Evolutionary conservation across 2,329 filamentous ascomycete genomes (phyloP).

Genomic region (Thelonectria rubi): DNA sequence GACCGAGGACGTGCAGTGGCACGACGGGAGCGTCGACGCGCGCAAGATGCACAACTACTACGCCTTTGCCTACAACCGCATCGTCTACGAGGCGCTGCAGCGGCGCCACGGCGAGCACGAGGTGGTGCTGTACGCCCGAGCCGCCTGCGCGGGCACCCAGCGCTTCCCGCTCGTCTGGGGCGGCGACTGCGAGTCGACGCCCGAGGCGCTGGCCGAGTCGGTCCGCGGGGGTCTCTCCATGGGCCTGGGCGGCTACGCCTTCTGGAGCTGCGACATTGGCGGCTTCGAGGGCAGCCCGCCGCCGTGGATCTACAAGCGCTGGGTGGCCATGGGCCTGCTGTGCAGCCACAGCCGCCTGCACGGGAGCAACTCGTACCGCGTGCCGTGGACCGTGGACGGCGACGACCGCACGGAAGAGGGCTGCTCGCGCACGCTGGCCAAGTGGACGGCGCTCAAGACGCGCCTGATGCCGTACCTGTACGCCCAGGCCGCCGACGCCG

Average conservation of each 20-base stretch:
- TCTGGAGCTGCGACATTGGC: constrained; percentile 77
- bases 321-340: constrained; percentile 79
- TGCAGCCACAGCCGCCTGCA: constrained; percentile 77
- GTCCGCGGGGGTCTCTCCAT: constrained; percentile 72
- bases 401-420: constrained; percentile 65
- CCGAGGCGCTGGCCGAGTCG: constrained; percentile 77
- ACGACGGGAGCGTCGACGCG: constrained; percentile 66
- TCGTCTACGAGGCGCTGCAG: constrained; percentile 73
- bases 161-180: constrained; percentile 77
- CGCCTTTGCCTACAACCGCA: constrained; percentile 76
- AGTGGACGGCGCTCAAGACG: constrained; percentile 60
- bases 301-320: constrained; percentile 78
- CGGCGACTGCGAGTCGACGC: constrained; percentile 78
- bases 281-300: constrained; percentile 75
- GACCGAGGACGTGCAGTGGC: constrained; percentile 70
- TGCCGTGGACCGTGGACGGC: constrained; percentile 77
- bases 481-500: constrained; percentile 53
- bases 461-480: constrained; percentile 63
- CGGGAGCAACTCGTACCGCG: constrained; percentile 74
- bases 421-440: constrained; percentile 60
- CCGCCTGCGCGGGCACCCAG: constrained; percentile 74
- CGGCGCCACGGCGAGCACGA: constrained; percentile 60
- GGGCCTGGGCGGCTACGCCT: constrained; percentile 71
- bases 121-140: constrained; percentile 72
- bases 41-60: constrained; percentile 81